These are phyloP conservation scores for Tephrocybe sp. DNA, from an alignment of 768 basidiomycete species.

Conservation along the genomic window DNA sequence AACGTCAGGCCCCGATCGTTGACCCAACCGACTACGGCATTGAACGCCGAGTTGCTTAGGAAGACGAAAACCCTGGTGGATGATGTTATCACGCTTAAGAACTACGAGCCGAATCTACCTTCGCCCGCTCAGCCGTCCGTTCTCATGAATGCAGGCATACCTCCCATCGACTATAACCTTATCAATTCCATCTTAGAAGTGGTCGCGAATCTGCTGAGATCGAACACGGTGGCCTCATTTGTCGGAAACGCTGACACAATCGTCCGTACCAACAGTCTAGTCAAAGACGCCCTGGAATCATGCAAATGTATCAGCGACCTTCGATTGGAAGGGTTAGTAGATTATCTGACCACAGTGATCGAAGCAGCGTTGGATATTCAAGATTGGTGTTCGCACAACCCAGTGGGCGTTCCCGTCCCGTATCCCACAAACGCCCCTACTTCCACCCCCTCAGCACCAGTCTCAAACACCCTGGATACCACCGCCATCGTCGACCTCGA, in stretches of 20 bases:
- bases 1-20: constrained; percentile 4
- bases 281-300: not conserved
- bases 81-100: constrained; percentile 19
- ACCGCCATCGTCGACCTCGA: constrained; percentile 25
- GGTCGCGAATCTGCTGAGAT: constrained; percentile 15
- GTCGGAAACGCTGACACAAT: constrained; percentile 15
- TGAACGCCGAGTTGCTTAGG: constrained; percentile 17
- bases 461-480: constrained; percentile 6
- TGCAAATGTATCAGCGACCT: constrained; percentile 12
- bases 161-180: constrained; percentile 6
- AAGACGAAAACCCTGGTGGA: constrained; percentile 20
- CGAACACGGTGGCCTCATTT: constrained; percentile 20
- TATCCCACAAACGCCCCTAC: not conserved
- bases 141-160: not conserved
- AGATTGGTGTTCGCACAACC: constrained; percentile 14
- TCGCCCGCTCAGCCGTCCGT: not conserved
- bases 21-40: not conserved
- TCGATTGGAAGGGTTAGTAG: constrained; percentile 6
- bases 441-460: not conserved
- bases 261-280: constrained; percentile 2
- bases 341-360: constrained; percentile 6
- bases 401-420: constrained; percentile 3
- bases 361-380: constrained; percentile 8
- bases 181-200: constrained; percentile 15
- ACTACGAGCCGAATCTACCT: constrained; percentile 8